Percentiles rank a stretch among this genome's conserved stretches.
Conservation (phyloP, 2,329 filamentous ascomycete genomes). For the Hawksworthiomyces lignivorus region DNA sequence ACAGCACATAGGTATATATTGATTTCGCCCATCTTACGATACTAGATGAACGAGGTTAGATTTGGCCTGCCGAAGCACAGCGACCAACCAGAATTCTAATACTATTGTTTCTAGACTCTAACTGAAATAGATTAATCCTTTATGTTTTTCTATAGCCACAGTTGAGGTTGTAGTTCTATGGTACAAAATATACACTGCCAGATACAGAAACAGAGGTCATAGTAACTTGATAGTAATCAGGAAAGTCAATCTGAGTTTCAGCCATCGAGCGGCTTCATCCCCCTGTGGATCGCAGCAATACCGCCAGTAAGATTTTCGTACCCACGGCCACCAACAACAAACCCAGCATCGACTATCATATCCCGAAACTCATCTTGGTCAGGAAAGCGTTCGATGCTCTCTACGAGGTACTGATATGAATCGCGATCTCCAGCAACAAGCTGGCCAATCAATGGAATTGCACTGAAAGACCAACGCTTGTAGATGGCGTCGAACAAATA, state of each 20-base stretch:
- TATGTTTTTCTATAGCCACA: no score
- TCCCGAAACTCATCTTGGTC: constrained; percentile 74
- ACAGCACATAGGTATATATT: no score
- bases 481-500: constrained; percentile 77
- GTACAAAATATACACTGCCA: no score
- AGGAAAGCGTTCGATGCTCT: constrained; percentile 93
- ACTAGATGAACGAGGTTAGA: no score
- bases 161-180: no score
- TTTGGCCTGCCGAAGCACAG: no score
- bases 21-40: no score
- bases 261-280: constrained; percentile 63
- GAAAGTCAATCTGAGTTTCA: constrained; percentile 3
- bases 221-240: no score
- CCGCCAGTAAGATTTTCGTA: constrained; percentile 90
- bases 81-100: no score
- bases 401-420: constrained; percentile 96
- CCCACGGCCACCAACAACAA: constrained; percentile 70
- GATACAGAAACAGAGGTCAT: no score
- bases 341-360: constrained; percentile 80
- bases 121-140: no score
- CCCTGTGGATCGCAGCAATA: constrained; percentile 93
- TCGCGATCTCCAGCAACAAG: constrained; percentile 88
- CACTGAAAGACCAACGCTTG: constrained; percentile 91
- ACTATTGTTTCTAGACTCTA: no score
- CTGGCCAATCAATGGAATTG: constrained; percentile 92